Evolutionary conservation across 306 rosid species (phyloP), one percentile per base, ranked within the genome.

Genomic region (Vicia villosa): DNA sequence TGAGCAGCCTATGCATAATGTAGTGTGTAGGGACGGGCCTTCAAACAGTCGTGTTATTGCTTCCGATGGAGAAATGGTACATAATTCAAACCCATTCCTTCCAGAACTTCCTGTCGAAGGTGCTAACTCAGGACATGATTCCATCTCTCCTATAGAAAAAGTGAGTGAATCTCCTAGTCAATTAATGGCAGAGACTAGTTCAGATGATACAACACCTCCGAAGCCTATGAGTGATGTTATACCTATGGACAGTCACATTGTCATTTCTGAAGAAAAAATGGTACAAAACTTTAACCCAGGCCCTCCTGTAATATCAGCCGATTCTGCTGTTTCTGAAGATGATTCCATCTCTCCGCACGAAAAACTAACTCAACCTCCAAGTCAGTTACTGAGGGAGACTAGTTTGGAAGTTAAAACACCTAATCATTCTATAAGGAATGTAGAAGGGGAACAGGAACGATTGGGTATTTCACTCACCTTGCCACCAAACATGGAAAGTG

Each of bases 391-490:
- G 38, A 69, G 54, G 6, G 88, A 83, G 56, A 63, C 81, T 13
- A 79, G 59, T 69, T 77, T 69, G 4, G 72, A 41, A 47, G 58
- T 66, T 59, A 41, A 66, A 42, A 42, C 56, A 16, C 55, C 20
- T 73, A 36, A 51, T 42, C 70, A 40, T 32, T 67, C 71, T 41
- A 47, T 32, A 43, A 41, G 43, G 62, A 79, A 63, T 75, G 70
- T 63, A n/a, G 95, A 84, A 74, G 82, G 68, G 56, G 87, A 74
- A 66, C 75, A 40, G 26, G 74, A 46, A 73, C 65, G 72, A 66
- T 50, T 73, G 57, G 62, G 41, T 55, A 50, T 79, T 50, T 61
- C 75, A 49, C 73, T 79, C 61, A 46, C 46, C 69, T 74, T 79
- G 45, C 75, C 83, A 17, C 74, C 81, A 32, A 66, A 68, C 13